Conservation (phyloP, 2,329 filamentous ascomycete species). For the Fusarium dimerum region DNA sequence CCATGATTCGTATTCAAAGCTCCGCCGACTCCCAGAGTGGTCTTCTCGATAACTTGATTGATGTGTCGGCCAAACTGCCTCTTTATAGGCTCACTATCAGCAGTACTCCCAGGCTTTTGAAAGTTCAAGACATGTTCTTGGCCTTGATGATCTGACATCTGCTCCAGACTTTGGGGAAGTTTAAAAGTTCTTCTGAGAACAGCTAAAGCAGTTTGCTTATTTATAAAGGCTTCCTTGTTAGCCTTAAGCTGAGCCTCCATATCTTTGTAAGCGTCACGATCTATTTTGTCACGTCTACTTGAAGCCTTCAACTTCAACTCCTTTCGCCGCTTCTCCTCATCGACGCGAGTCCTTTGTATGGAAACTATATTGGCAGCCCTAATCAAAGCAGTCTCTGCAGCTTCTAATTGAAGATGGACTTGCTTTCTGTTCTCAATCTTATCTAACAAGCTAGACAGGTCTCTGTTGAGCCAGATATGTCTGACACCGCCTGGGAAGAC, state of each 20-base stretch:
- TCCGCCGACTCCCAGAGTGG: constrained; percentile 51
- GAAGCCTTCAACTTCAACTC: constrained; percentile 48
- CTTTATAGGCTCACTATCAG: constrained; percentile 36
- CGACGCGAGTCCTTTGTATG: constrained; percentile 62
- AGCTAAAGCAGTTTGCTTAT: constrained; percentile 34
- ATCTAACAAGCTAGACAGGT: constrained; percentile 78
- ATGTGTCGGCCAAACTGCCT: constrained; percentile 46
- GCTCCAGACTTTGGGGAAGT: not conserved
- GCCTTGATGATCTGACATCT: constrained; percentile 26
- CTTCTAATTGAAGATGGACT: constrained; percentile 72
- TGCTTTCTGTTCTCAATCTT: constrained; percentile 78
- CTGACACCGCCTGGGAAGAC: constrained; percentile 94
- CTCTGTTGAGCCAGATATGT: constrained; percentile 95
- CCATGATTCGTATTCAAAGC: constrained; percentile 58
- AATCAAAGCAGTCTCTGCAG: constrained; percentile 82
- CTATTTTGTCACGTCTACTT: constrained; percentile 51
- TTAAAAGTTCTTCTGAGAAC: constrained; percentile 6
- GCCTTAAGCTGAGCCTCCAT: constrained; percentile 53
- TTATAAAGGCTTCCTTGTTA: constrained; percentile 55
- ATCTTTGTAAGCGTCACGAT: constrained; percentile 51
- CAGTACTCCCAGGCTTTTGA: constrained; percentile 30
- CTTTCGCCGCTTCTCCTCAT: constrained; percentile 65
- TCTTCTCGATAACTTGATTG: constrained; percentile 45
- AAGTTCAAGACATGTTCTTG: constrained; percentile 27
- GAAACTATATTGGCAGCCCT: constrained; percentile 77